phyloP scores from a whole-genome alignment of 2,329 filamentous ascomycete genomes.

The Hymenoscyphus linearis region DNA sequence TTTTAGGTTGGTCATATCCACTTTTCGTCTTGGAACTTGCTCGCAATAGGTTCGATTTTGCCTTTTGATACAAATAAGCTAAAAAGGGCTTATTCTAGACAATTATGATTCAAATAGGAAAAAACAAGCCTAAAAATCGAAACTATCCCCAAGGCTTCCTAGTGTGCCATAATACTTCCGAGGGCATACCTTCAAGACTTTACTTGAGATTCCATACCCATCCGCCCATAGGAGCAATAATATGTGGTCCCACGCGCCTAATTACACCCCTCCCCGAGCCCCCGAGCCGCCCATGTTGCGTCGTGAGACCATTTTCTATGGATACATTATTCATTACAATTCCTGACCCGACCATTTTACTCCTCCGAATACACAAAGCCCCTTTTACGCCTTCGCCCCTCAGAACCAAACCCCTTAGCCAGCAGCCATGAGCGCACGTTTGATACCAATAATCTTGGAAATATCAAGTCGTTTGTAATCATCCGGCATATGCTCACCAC shows the following conservation, averaged over 20 bases:
- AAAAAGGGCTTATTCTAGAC: too few species aligned
- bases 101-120: neutral
- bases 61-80: too few species aligned
- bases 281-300: neutral
- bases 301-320: neutral
- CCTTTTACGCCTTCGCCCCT: neutral
- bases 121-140: too few species aligned
- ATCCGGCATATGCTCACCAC: constrained; percentile 67
- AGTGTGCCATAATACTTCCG: neutral
- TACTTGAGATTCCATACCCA: neutral
- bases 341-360: neutral
- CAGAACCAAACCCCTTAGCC: neutral
- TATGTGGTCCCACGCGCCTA: neutral
- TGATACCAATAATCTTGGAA: constrained; percentile 25
- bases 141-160: neutral
- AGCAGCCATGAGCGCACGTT: constrained; percentile 24
- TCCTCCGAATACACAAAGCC: neutral
- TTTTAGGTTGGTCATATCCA: too few species aligned
- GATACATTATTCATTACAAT: neutral
- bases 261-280: neutral
- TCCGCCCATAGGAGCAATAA: neutral
- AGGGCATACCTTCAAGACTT: neutral
- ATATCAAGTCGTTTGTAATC: constrained; percentile 35
- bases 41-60: too few species aligned
- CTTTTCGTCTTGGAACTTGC: too few species aligned